Base-by-base conservation (phyloP, 805 yeast genomes). In the Kluyveromyces dobzhanskii region DNA sequence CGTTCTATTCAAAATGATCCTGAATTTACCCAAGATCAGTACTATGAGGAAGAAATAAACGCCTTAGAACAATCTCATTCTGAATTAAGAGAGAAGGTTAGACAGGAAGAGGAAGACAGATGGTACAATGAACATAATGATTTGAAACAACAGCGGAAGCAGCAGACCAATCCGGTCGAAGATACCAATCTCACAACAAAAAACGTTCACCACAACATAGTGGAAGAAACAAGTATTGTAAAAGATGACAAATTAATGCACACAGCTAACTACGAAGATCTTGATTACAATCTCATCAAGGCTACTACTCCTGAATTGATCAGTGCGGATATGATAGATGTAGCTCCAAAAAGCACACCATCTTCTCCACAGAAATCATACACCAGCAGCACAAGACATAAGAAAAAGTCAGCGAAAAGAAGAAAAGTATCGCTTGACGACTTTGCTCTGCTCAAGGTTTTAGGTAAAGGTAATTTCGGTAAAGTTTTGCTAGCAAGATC, bases 381-480 rank as follows among this genome's bases (percentile, higher is more conserved):
- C 30, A 38, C 43, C 6, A 37, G 37, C 26, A 26, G 46, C 1
- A 31, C 44, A 18, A 59, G 44, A 44, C 57, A 54, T 28, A 54
- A 48, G 38, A 59, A 46, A 45, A 50, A 44, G 38, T 37, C 47
- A 5, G 39, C 51, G 9, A 56, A 68, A 49, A 77, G 85, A 49
- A 76, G 82, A 53, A 81, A 79, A 60, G 77, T 88, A 40, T 97
- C 98, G 0, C 71, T 92, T 41, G 97, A 92, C 59, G 97, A 92
- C 62, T 92, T 92, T 71, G 82, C 85, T 50, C 83, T 92, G 55
- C 65, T 92, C 49, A 94, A 97, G 8, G 98, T 92, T 8, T 71
- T 92, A 42, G 99, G 99, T 52, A 92, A 88, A 59, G 99, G 99
- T 65, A 92, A 92, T 61, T 92, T 92, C 60, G 99, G 99, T 64